Base-by-base conservation (phyloP, 768 basidiomycete genomes). In the Hortiboletus flavorubellus region DNA sequence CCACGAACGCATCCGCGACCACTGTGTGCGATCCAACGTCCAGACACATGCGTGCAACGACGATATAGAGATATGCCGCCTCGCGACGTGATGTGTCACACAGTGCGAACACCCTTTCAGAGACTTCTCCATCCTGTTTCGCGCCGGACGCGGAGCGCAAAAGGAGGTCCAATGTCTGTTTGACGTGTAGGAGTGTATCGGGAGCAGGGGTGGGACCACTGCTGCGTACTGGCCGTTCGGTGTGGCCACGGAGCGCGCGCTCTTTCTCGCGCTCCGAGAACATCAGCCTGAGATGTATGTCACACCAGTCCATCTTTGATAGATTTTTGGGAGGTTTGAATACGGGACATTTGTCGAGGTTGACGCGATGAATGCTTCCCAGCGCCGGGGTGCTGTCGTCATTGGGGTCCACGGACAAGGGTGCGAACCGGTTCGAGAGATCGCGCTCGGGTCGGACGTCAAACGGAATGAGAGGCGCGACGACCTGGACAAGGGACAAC, bases 1-100 rank as follows among this genome's bases (percentile, higher is more conserved):
- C 68, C 9, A 80, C 73, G 59, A 72, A 83, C 3, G 74, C 72
- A 55, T 84, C 82, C 29, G 71, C 73, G 7, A 84, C 68, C 0
- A 83, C 49, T 2, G 83, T 82, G 54, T 66, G 64, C 11, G 64
- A 65, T 3, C 58, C 58, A 15, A 79, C 59, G 55, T 86, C 84
- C 41, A 79, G 66, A 10, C 78, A 69, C 42, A 82, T 61, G 10
- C 69, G 65, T 30, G 74, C 72, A 48, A 84, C 59, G 63, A 84
- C 74, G 48, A 85, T 64, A 30, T 80, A 52, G 0, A 78, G 75
- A 56, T 80, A 64, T 6, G 41, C 8, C 11, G 44, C 50, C 15
- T 29, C n/a, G 10, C 26, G 34, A 8, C 41, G 48, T 0, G 59
- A 49, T 38, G 51, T 59, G 35, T 67, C 52, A 18, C 56, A 33